Evolutionary conservation across 2,329 filamentous ascomycete species (phyloP).

Genomic region (Sclerotinia spermophila): DNA sequence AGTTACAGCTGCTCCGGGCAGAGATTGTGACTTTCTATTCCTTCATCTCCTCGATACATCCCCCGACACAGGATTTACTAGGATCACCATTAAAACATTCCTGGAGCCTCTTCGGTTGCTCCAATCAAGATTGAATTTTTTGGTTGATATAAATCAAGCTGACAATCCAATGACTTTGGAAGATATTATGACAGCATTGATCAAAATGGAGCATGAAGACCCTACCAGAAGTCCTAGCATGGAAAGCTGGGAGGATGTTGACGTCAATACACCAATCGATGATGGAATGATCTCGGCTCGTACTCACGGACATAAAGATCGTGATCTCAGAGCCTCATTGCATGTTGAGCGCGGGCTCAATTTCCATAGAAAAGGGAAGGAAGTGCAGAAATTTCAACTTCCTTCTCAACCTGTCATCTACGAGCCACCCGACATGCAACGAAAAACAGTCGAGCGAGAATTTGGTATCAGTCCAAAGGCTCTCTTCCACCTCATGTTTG

Average conservation of each 20-base stretch:
- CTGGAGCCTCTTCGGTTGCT: conserved; percentile 81
- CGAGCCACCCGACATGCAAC: conserved; percentile 76
- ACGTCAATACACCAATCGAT: conserved; percentile 56
- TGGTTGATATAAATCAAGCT: conserved; percentile 75
- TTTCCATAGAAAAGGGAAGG: conserved; percentile 37
- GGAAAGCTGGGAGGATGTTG: conserved; percentile 89
- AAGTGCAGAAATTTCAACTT: conserved; percentile 66
- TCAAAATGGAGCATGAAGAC: conserved; percentile 66
- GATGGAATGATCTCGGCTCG: conserved; percentile 47
- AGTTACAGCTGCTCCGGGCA: conserved; percentile 83
- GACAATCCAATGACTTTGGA: conserved; percentile 66
- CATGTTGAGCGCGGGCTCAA: conserved; percentile 61
- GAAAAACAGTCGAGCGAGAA: conserved; percentile 70
- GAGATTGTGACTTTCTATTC: conserved; percentile 90
- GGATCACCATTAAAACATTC: conserved; percentile 89
- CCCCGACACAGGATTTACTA: conserved; percentile 28
- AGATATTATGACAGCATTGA: conserved; percentile 66
- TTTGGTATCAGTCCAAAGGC: conserved; percentile 93
- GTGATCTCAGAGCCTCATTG: conserved; percentile 54
- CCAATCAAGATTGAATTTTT: conserved; percentile 76
- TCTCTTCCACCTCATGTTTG: conserved; percentile 93
- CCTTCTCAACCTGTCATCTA: conserved; percentile 78
- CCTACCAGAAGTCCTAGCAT: conserved; percentile 65
- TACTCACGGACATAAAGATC: conserved; percentile 38
- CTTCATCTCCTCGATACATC: conserved; percentile 56